phyloP scores from a whole-genome alignment of 495 filamentous ascomycete genomes.

The Bacidia gigantensis region DNA sequence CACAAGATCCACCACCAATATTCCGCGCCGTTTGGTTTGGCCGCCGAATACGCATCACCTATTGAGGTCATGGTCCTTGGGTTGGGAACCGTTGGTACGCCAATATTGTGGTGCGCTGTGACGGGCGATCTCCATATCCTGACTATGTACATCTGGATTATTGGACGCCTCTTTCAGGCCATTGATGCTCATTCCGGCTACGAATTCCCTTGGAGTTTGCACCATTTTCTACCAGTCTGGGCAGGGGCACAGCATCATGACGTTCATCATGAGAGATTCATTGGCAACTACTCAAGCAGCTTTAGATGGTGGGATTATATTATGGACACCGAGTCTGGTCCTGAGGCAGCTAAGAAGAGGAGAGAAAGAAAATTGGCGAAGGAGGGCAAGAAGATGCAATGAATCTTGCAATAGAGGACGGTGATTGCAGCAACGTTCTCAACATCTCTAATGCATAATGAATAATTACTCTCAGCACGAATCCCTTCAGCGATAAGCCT shows the following conservation, averaged over 20 bases:
- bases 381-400: constrained; percentile 51
- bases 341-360: constrained; percentile 71
- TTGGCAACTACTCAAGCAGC: constrained; percentile 93
- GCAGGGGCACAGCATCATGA: constrained; percentile 95
- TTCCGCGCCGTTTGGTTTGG: constrained; percentile 89
- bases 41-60: constrained; percentile 93
- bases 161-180: constrained; percentile 85
- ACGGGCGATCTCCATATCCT: constrained; percentile 83
- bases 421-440: neutral
- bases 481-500: no score
- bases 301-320: constrained; percentile 98
- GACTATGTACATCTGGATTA: constrained; percentile 97
- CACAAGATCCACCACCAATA: constrained; percentile 99
- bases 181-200: constrained; percentile 96
- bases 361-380: constrained; percentile 63
- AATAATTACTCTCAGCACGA: neutral
- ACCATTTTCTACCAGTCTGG: constrained; percentile 96
- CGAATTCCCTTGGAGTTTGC: constrained; percentile 93
- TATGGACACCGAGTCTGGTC: constrained; percentile 84
- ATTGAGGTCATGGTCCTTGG: constrained; percentile 97
- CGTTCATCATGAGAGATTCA: constrained; percentile 90
- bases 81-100: constrained; percentile 70
- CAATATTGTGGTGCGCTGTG: constrained; percentile 72
- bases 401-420: constrained; percentile 13
- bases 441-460: neutral